Evolutionary conservation across 202 grass and related monocot genomes (phyloP).

Genomic region (Elaeis oleifera): DNA sequence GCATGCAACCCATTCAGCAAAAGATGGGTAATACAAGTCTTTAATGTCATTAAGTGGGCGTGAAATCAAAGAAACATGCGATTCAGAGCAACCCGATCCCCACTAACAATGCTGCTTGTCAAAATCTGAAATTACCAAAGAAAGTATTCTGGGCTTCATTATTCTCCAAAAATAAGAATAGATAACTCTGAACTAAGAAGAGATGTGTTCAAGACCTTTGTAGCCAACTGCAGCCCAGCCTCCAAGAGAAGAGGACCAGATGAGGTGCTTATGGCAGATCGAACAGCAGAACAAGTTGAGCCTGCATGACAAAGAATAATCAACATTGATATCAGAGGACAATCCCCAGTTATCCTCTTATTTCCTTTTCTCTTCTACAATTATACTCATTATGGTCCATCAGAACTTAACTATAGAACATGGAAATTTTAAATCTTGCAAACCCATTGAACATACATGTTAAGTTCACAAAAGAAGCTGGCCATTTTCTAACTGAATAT

Average conservation of each 20-base stretch:
- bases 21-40: slow-evolving; percentile 90
- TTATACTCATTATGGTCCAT: no score
- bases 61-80: slow-evolving; percentile 80
- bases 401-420: no score
- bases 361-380: no score
- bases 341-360: no score
- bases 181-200: slow-evolving; percentile 10
- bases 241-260: slow-evolving; percentile 90
- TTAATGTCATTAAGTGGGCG: slow-evolving; percentile 75
- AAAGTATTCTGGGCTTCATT: slow-evolving; percentile 12
- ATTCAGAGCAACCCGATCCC: slow-evolving; percentile 76
- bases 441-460: no score
- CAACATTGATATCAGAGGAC: slow-evolving; percentile 10
- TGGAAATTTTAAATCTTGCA: no score
- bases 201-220: slow-evolving; percentile 38
- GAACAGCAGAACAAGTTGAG: slow-evolving; percentile 97
- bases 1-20: slow-evolving; percentile 97
- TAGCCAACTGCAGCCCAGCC: slow-evolving; percentile 85
- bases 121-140: slow-evolving; percentile 54
- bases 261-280: slow-evolving; percentile 64
- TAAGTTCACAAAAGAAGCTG: no score
- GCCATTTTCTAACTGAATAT: no score
- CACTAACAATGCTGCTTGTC: slow-evolving; percentile 80
- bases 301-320: slow-evolving; percentile 49
- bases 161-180: slow-evolving; percentile 4